phyloP scores from a whole-genome alignment of 208 protist genomes.

The Trypanosomatidae sp. region DNA sequence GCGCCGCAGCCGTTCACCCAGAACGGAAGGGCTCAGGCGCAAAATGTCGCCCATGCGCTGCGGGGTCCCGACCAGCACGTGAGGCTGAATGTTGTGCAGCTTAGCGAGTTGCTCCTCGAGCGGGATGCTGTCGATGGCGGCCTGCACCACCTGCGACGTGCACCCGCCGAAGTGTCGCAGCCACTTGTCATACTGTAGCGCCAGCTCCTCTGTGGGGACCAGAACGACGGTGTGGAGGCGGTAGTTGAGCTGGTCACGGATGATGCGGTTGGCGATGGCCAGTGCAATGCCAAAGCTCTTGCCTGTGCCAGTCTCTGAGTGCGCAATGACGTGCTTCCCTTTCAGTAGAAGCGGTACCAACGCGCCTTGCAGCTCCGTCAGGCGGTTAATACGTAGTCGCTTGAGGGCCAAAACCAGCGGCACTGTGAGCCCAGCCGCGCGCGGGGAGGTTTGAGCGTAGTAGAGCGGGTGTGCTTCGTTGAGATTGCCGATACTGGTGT shows the following conservation, averaged over 20 bases:
- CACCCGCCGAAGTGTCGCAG: slow-evolving; percentile 80
- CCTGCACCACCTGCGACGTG: slow-evolving; percentile 80
- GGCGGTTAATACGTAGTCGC: slow-evolving; percentile 61
- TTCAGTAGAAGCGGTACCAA: slow-evolving; percentile 85
- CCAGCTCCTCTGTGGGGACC: slow-evolving; percentile 84
- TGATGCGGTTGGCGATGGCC: slow-evolving; percentile 80
- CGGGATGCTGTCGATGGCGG: slow-evolving; percentile 70
- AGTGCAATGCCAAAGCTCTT: slow-evolving; percentile 92
- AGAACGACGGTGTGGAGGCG: slow-evolving; percentile 89
- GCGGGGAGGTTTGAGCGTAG: slow-evolving; percentile 72
- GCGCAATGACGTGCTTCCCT: slow-evolving; percentile 89
- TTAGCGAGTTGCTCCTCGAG: slow-evolving; percentile 76
- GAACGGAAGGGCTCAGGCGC: slow-evolving; percentile 56
- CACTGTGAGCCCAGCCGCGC: slow-evolving; percentile 69
- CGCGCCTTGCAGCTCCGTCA: slow-evolving; percentile 87
- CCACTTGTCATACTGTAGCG: slow-evolving; percentile 92
- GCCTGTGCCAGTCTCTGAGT: slow-evolving; percentile 86
- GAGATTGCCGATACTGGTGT: slow-evolving; percentile 59
- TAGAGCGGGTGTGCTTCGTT: slow-evolving; percentile 88
- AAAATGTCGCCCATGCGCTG: slow-evolving; percentile 77
- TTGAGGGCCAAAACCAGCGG: slow-evolving; percentile 70
- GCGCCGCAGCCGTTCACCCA: slow-evolving; percentile 85
- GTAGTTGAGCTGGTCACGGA: slow-evolving; percentile 82
- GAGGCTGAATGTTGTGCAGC: slow-evolving; percentile 89
- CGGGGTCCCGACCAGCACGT: slow-evolving; percentile 88